Base-by-base conservation (phyloP, 1,139 yeast genomes). In the Hansenula sp. region DNA sequence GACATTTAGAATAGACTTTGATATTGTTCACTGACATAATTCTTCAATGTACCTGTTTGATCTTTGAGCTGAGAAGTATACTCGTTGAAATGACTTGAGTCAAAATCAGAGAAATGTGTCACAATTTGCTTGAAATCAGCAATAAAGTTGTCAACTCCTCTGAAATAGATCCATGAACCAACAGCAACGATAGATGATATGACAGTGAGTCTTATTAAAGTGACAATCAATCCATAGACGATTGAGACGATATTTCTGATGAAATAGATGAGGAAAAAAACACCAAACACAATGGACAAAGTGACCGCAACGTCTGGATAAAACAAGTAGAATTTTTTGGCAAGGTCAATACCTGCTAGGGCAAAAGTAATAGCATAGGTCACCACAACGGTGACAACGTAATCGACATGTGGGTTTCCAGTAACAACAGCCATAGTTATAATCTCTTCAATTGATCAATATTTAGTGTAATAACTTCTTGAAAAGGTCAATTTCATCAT, bases 321-420 rank as follows among this genome's bases (percentile, higher is more conserved):
- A 4, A 41, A 40, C 0, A 47, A 17, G 18, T 51, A 32, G 17
- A 54, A 35, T 4, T 33, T 25, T 9, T 37, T 40, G 12, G 24
- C 16, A n/a, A 41, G 12, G 10, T 32, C 7, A 7, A 40, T 8
- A 1, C 39, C 18, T 5, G 36, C 24, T 10, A n/a, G 7, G 2
- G 40, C 6, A 0, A 44, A 4, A 1, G 47, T 41, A 13, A 33
- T 17, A 1, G 40, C 1, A 2, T 50, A 36, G 5, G 41, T 40
- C 7, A 45, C 31, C 4, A 44, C 9, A 9, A 48, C 33, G 2
- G 53, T 46, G 36, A 55, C 39, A 21, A 48, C 36, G 33, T 48
- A 54, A 33, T 57, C 59, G 1, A 46, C 48, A 7, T 53, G 43
- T 6, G 42, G 38, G 36, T 52, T 53, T 2, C 59, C 60, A 9